Evolutionary conservation across 2,329 filamentous ascomycete genomes (phyloP).

Genomic region (Cercospora sp.): DNA sequence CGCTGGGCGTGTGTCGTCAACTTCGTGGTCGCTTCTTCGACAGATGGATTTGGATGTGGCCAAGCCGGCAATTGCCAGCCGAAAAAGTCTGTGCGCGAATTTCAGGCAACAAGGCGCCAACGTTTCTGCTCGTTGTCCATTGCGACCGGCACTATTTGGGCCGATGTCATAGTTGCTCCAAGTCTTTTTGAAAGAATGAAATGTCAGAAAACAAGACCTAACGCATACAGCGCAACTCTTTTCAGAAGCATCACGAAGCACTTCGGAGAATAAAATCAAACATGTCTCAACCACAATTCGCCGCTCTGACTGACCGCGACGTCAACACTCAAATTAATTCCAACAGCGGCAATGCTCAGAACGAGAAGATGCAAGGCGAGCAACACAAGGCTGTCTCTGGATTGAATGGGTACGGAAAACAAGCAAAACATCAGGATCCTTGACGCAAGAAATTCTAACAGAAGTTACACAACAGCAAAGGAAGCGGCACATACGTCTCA

Average conservation of each 20-base stretch:
- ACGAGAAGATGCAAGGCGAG: slow-evolving; percentile 29
- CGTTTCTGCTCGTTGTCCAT: slow-evolving; percentile 2
- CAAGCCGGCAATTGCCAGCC: background rate
- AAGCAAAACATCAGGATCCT: background rate
- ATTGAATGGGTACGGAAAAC: slow-evolving; percentile 17
- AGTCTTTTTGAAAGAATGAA: slow-evolving; percentile 1
- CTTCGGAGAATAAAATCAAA: slow-evolving; percentile 1
- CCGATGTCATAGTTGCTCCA: slow-evolving; percentile 12
- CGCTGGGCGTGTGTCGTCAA: slow-evolving; percentile 19
- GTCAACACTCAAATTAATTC: slow-evolving; percentile 29
- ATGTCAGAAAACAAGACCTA: background rate
- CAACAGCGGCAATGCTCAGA: slow-evolving; percentile 15
- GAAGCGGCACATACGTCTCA: slow-evolving; percentile 64
- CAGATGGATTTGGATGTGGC: slow-evolving; percentile 6
- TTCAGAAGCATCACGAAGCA: slow-evolving; percentile 11
- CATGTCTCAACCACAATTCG: slow-evolving; percentile 25
- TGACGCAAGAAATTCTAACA: background rate
- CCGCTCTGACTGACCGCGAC: slow-evolving; percentile 31
- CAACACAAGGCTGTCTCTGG: slow-evolving; percentile 24
- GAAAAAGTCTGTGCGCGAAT: slow-evolving; percentile 9
- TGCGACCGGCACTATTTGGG: slow-evolving; percentile 8
- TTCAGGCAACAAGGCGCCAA: slow-evolving; percentile 8
- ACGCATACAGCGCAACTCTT: slow-evolving; percentile 8
- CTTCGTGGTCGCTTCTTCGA: slow-evolving; percentile 9
- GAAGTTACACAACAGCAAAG: slow-evolving; percentile 18